These are phyloP conservation scores for Nemania sp. DNA, from an alignment of 2,329 filamentous ascomycete species.

Conservation along the genomic window DNA sequence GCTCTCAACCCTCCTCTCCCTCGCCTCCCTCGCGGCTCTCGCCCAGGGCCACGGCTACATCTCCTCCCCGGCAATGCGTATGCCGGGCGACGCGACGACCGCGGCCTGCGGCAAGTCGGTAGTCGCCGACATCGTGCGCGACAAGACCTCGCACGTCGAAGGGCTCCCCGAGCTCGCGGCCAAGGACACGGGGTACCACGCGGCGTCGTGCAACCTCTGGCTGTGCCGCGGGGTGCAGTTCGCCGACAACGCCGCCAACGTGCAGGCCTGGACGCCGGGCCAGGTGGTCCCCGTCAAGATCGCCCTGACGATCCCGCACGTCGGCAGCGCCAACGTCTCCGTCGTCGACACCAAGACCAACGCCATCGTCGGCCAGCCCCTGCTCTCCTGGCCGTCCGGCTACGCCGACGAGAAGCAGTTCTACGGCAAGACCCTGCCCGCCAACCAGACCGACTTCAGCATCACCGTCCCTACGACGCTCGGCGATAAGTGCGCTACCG, in stretches of 20 bases:
- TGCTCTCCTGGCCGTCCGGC: constrained; percentile 47
- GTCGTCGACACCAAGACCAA: constrained; percentile 60
- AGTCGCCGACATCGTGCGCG: constrained; percentile 43
- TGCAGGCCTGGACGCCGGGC: constrained; percentile 56
- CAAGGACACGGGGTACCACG: constrained; percentile 43
- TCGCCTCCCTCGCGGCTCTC: constrained; percentile 43
- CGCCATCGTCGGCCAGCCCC: constrained; percentile 52
- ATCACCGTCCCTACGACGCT: constrained; percentile 48
- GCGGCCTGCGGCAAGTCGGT: constrained; percentile 46
- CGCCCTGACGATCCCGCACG: constrained; percentile 60
- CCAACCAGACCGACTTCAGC: constrained; percentile 49
- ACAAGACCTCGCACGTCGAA: constrained; percentile 51
- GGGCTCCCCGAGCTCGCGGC: constrained; percentile 50
- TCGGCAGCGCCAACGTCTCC: constrained; percentile 61
- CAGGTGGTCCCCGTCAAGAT: constrained; percentile 58
- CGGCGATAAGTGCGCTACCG: constrained; percentile 43
- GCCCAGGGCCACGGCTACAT: constrained; percentile 48
- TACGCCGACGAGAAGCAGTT: constrained; percentile 49
- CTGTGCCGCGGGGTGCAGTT: constrained; percentile 57
- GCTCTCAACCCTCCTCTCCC: constrained; percentile 38
- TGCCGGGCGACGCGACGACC: constrained; percentile 43
- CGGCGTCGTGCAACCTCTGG: constrained; percentile 51
- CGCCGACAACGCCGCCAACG: constrained; percentile 55
- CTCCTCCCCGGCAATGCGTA: constrained; percentile 43
- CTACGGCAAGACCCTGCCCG: constrained; percentile 45